phyloP scores from a whole-genome alignment of 2,329 filamentous ascomycete species.

The Penicillium brevicompactum region DNA sequence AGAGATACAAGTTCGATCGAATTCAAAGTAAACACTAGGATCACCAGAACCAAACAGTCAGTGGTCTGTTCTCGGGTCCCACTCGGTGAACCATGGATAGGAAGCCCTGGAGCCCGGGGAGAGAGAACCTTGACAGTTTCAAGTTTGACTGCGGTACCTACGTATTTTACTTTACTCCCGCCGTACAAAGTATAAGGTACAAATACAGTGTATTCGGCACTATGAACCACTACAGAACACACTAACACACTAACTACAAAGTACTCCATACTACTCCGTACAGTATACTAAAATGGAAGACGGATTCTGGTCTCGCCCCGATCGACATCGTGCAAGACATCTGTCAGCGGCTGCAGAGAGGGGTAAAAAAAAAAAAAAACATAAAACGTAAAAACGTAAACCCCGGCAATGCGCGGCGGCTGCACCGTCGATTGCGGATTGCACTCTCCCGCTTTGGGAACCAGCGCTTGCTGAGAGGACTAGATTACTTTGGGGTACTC shows the following conservation, averaged over 20 bases:
- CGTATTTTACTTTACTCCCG: too few relatives aligned
- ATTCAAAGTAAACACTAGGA: not conserved
- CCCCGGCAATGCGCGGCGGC: conserved; percentile 15
- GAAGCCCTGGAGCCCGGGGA: not conserved
- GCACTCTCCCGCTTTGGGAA: conserved; percentile 7
- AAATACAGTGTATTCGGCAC: too few relatives aligned
- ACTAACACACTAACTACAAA: not conserved
- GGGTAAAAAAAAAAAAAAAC: not conserved
- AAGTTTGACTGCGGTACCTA: too few relatives aligned
- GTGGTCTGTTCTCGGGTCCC: conserved; percentile 8
- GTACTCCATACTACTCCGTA: not conserved
- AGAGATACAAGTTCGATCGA: conserved; percentile 1
- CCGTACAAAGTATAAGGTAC: too few relatives aligned
- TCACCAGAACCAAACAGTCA: not conserved
- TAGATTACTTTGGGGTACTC: not conserved
- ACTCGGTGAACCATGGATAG: conserved; percentile 8
- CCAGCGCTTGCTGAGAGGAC: conserved; percentile 9
- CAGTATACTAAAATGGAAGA: not conserved
- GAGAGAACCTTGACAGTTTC: not conserved
- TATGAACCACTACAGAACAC: too few relatives aligned
- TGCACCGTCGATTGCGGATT: conserved; percentile 21
- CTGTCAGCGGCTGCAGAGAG: conserved; percentile 10
- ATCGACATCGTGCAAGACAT: conserved; percentile 12
- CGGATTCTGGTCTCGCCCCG: not conserved
- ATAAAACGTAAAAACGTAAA: not conserved